These are phyloP conservation scores for Microbotryum lychnidis-dioicae DNA, from an alignment of 1,284 basidiomycete species.

Conservation along the genomic window DNA sequence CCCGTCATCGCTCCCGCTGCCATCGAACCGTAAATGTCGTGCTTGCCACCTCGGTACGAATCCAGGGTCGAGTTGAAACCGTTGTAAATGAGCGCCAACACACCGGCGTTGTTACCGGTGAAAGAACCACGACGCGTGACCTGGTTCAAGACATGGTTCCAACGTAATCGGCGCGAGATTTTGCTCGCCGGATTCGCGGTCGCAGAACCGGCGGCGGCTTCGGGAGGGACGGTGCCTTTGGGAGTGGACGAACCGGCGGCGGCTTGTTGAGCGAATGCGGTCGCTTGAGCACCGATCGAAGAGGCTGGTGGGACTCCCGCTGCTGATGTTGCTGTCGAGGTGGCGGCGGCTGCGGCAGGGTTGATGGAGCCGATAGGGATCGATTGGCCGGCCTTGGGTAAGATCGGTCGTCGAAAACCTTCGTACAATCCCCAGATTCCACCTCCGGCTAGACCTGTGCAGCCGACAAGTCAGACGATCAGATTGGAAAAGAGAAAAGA, in stretches of 20 bases:
- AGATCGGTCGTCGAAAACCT: conserved; percentile 58
- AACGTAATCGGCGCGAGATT: conserved; percentile 56
- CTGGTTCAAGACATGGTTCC: conserved; percentile 95
- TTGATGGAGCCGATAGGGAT: conserved; percentile 16
- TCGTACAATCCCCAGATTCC: conserved; percentile 94
- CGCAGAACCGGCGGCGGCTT: conserved; percentile 9
- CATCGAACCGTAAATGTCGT: conserved; percentile 86
- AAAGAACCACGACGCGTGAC: conserved; percentile 93
- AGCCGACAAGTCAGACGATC: conserved; percentile 46
- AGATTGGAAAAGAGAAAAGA: not conserved
- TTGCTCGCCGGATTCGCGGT: conserved; percentile 20
- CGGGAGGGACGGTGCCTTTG: conserved; percentile 15
- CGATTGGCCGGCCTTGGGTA: conserved; percentile 4
- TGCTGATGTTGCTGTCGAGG: conserved; percentile 12
- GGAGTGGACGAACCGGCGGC: conserved; percentile 17
- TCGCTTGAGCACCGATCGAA: conserved; percentile 26
- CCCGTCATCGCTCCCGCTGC: conserved; percentile 85
- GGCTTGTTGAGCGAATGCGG: conserved; percentile 21
- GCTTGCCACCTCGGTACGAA: conserved; percentile 66
- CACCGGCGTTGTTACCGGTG: conserved; percentile 96
- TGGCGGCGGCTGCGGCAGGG: conserved; percentile 9
- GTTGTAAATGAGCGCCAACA: conserved; percentile 94
- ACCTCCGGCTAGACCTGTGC: conserved; percentile 80
- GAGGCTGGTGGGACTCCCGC: conserved; percentile 24
- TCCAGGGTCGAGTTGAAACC: conserved; percentile 91